Percentiles rank a stretch among this genome's conserved stretches.
phyloP scores from a whole-genome alignment of 1,139 yeast genomes.

The Diutina ranongensis region DNA sequence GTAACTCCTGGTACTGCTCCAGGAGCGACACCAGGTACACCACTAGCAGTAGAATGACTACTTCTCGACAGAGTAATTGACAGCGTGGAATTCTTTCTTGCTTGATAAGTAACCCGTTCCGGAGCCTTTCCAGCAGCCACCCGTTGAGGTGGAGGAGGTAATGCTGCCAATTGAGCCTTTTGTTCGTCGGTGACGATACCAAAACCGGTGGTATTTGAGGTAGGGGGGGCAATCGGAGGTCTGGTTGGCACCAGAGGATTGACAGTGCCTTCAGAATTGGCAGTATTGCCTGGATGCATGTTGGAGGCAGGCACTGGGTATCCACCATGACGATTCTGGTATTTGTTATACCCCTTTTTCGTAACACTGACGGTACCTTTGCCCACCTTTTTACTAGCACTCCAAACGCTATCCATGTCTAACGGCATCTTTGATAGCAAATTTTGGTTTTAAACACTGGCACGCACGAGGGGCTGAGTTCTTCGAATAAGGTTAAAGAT shows the following conservation, averaged over 20 bases:
- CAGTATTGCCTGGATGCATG: neutral
- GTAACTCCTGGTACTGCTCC: neutral
- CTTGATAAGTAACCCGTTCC: neutral
- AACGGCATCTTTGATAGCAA: constrained; percentile 1
- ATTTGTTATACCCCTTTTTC: neutral
- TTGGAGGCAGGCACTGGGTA: neutral
- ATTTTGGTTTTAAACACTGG: no score
- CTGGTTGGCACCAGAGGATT: neutral
- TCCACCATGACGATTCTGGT: neutral
- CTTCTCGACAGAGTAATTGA: no score
- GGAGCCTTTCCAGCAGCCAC: neutral
- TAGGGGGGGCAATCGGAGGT: neutral
- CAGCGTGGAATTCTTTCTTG: neutral
- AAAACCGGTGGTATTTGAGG: neutral
- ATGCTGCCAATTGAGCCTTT: neutral
- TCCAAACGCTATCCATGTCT: constrained; percentile 2
- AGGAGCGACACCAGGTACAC: neutral
- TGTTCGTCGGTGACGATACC: neutral
- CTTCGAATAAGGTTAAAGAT: no score
- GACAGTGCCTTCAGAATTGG: neutral
- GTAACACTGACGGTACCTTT: constrained; percentile 1
- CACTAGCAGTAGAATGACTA: no score
- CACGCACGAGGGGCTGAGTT: no score
- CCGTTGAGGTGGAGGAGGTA: constrained; percentile 2
- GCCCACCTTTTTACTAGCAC: constrained; percentile 2